Percentiles rank a stretch among this genome's conserved stretches.
phyloP scores from a whole-genome alignment of 345 rosid genomes.

The Gossypium stocksii region DNA sequence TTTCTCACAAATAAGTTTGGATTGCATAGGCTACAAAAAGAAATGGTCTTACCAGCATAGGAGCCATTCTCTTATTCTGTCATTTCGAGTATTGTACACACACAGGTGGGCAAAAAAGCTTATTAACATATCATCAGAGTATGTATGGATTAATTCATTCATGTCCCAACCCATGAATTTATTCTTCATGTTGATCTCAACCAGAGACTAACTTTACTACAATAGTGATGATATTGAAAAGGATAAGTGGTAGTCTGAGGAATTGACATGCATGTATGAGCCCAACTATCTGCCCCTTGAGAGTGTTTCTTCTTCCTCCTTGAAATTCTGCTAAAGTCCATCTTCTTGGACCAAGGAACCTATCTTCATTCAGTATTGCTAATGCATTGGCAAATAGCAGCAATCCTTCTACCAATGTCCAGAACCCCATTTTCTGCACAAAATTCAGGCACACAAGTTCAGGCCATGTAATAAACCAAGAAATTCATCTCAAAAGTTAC shows the following conservation, averaged over 20 bases:
- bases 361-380: conserved; percentile 48
- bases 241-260: conserved; percentile 44
- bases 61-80: not conserved
- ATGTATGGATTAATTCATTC: not conserved
- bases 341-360: conserved; percentile 43
- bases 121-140: not conserved
- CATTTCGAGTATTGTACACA: not conserved
- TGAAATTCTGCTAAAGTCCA: conserved; percentile 49
- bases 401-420: conserved; percentile 41
- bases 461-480: too few relatives aligned
- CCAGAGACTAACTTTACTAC: conserved; percentile 35
- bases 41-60: not conserved
- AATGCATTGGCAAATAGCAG: conserved; percentile 44
- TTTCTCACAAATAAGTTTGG: not conserved
- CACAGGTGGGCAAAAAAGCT: not conserved
- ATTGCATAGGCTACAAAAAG: not conserved
- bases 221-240: conserved; percentile 35
- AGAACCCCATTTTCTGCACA: conserved; percentile 38
- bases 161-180: not conserved
- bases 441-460: not conserved
- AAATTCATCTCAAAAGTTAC: too few relatives aligned
- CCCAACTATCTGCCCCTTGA: conserved; percentile 42
- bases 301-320: conserved; percentile 30
- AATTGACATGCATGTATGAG: conserved; percentile 48
- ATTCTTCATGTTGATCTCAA: conserved; percentile 15